Conservation (phyloP, 495 filamentous ascomycete genomes). For the Friedmanniomyces endolithicus region DNA sequence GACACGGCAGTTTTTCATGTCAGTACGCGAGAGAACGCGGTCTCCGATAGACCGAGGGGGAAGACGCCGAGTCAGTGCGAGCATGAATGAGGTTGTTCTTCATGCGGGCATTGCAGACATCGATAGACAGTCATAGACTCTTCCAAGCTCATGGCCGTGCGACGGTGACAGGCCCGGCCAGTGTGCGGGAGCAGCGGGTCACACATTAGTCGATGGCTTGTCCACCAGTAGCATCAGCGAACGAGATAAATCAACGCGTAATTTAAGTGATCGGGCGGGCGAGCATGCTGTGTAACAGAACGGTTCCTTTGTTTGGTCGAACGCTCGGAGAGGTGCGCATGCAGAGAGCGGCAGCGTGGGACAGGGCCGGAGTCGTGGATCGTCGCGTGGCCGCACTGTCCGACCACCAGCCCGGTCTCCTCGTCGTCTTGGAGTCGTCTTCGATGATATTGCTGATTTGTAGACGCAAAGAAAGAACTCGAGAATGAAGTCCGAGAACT, state of each 20-base stretch:
- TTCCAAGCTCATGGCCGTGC: neutral
- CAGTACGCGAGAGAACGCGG: neutral
- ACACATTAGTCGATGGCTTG: neutral
- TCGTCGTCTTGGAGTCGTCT: neutral
- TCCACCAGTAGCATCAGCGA: neutral
- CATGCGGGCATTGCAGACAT: neutral
- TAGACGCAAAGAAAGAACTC: too few relatives aligned
- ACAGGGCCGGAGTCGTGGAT: neutral
- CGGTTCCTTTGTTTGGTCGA: neutral
- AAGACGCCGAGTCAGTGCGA: neutral
- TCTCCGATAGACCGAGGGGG: neutral
- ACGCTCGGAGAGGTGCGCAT: neutral
- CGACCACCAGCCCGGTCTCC: neutral
- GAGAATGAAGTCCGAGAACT: too few relatives aligned
- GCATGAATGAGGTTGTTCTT: neutral
- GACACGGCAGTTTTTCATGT: neutral
- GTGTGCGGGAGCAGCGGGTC: neutral
- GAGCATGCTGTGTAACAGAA: neutral
- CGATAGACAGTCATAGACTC: neutral
- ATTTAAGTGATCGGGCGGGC: neutral
- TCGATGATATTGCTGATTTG: too few relatives aligned
- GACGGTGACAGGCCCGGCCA: neutral
- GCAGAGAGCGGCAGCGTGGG: neutral
- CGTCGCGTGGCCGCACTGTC: neutral
- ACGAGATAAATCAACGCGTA: neutral